phyloP scores from a whole-genome alignment of 495 filamentous ascomycete genomes.

The Annulohypoxylon maeteangense region DNA sequence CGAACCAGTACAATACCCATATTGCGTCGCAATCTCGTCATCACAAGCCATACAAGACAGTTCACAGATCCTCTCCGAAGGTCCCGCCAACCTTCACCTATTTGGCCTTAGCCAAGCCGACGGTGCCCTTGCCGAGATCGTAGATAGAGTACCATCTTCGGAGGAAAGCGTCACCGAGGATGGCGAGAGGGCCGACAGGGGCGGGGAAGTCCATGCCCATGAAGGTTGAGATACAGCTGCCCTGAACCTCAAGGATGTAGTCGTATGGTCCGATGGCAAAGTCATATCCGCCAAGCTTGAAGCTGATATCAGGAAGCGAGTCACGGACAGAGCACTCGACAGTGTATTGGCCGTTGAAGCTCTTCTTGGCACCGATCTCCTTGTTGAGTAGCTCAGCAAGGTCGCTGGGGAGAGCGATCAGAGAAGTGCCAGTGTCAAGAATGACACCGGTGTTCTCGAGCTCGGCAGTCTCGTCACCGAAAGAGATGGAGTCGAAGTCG shows the following conservation, averaged over 20 bases:
- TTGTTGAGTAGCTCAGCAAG: constrained; percentile 97
- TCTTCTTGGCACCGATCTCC: constrained; percentile 98
- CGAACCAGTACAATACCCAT: constrained; percentile 25
- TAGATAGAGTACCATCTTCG: constrained; percentile 98
- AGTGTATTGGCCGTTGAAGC: constrained; percentile 92
- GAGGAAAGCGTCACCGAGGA: constrained; percentile 97
- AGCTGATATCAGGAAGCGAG: constrained; percentile 85
- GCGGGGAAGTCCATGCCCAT: constrained; percentile 98
- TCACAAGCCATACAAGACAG: constrained; percentile 13
- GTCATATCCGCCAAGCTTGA: constrained; percentile 86
- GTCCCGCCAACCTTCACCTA: constrained; percentile 43
- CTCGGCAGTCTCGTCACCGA: constrained; percentile 83
- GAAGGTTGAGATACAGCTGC: constrained; percentile 95
- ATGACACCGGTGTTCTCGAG: constrained; percentile 95
- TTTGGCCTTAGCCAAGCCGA: constrained; percentile 89
- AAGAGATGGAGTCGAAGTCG: constrained; percentile 89
- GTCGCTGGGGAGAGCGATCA: constrained; percentile 92
- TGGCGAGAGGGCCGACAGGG: constrained; percentile 90
- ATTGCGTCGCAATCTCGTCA: constrained; percentile 27
- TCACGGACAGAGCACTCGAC: constrained; percentile 89
- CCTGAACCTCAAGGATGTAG: constrained; percentile 95
- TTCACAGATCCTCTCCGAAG: constrained; percentile 16
- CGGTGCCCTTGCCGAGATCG: constrained; percentile 82
- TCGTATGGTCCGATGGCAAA: constrained; percentile 90
- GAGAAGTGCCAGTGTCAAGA: constrained; percentile 97